Conservation (phyloP, 2,329 filamentous ascomycete genomes). For the Aspergillus luchuensis region DNA sequence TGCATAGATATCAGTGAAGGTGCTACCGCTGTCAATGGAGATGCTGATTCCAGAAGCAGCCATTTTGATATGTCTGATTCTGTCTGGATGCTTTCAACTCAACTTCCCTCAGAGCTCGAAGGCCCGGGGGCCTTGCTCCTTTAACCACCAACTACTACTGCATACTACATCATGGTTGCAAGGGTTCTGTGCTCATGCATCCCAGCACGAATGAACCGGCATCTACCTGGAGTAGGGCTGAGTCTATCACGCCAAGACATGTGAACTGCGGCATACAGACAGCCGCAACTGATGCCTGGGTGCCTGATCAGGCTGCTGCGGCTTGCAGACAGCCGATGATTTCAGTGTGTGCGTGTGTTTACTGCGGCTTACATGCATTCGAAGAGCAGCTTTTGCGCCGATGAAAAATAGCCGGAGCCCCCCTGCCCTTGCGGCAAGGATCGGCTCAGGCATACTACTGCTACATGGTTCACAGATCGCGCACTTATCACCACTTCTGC, state of each 20-base stretch:
- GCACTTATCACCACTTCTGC: no score
- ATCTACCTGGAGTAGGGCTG: neutral
- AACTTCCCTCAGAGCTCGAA: neutral
- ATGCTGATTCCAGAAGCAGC: conserved; percentile 14
- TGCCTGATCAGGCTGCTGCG: neutral
- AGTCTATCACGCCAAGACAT: neutral
- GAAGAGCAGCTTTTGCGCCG: neutral
- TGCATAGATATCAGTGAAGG: conserved; percentile 14
- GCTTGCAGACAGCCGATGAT: neutral
- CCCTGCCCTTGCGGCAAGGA: neutral
- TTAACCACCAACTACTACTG: neutral
- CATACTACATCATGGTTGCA: neutral
- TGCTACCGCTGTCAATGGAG: conserved; percentile 16
- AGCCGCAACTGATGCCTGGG: neutral
- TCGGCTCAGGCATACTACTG: neutral
- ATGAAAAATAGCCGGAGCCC: neutral
- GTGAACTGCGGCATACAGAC: neutral
- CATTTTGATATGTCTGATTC: conserved; percentile 3
- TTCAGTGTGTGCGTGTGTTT: neutral
- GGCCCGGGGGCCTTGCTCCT: neutral
- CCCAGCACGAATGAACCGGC: neutral
- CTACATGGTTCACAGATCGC: no score
- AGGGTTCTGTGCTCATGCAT: neutral
- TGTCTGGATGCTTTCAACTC: neutral
- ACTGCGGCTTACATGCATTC: neutral